A percentile compares a stretch with the other conserved stretches of the same genome.
These are phyloP conservation scores for Geosmithia flava DNA, from an alignment of 2,329 filamentous ascomycete genomes.

Conservation along the genomic window DNA sequence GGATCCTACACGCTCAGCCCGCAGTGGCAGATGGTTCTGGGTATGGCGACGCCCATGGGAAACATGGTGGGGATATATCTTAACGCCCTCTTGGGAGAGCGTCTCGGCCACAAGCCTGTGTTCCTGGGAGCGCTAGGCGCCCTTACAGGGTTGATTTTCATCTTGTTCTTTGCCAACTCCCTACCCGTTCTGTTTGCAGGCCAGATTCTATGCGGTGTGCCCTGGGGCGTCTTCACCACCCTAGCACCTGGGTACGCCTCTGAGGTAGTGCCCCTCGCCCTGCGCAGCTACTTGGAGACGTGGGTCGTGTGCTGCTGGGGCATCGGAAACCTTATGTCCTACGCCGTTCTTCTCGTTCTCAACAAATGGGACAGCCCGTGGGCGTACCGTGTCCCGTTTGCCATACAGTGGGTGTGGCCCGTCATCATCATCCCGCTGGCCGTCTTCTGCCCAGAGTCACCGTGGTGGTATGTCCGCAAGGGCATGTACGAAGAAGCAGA, in stretches of 20 bases:
- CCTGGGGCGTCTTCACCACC: conserved; percentile 18
- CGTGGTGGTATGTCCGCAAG: conserved; percentile 28
- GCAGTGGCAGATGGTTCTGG: conserved; percentile 25
- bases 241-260: conserved; percentile 22
- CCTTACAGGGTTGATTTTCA: conserved; percentile 20
- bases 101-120: conserved; percentile 18
- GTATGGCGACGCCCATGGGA: conserved; percentile 20
- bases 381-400: conserved; percentile 29
- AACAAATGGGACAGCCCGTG: conserved; percentile 19
- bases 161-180: conserved; percentile 21
- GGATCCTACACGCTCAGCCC: not conserved
- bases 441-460: conserved; percentile 26
- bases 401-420: conserved; percentile 29
- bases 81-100: not conserved
- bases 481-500: conserved; percentile 17
- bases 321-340: conserved; percentile 24
- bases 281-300: conserved; percentile 21
- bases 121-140: conserved; percentile 18
- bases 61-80: conserved; percentile 24
- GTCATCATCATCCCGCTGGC: conserved; percentile 21
- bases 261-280: conserved; percentile 14
- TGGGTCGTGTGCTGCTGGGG: conserved; percentile 14
- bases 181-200: conserved; percentile 16
- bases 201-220: conserved; percentile 20
- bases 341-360: conserved; percentile 16